Evolutionary conservation across 345 rosid genomes (phyloP).

Genomic region (Salix suchowensis): DNA sequence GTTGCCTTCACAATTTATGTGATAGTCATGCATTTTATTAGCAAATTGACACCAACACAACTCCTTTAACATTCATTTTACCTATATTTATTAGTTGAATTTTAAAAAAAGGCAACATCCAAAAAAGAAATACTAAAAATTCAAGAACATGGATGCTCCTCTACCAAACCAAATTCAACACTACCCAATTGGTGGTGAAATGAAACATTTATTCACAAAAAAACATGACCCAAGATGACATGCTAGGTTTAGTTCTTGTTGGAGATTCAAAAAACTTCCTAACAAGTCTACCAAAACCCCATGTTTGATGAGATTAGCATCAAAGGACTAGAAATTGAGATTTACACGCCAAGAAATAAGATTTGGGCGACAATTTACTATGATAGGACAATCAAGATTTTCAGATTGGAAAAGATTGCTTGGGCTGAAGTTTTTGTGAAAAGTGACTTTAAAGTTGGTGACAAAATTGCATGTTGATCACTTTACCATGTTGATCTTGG

Average conservation of each 20-base stretch:
- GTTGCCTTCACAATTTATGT: too few species aligned
- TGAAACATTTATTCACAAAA: conserved; percentile 1
- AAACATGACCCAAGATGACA: not conserved
- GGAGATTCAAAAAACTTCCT: not conserved
- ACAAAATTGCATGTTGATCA: not conserved
- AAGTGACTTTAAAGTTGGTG: not conserved
- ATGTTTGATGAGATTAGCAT: not conserved
- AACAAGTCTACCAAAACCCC: not conserved
- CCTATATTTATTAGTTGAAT: too few species aligned
- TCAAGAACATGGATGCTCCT: not conserved
- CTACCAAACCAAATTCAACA: not conserved
- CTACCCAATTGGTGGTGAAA: not conserved
- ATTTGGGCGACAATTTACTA: not conserved
- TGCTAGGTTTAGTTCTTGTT: not conserved
- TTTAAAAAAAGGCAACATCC: too few species aligned
- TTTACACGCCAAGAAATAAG: not conserved
- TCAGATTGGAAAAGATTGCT: not conserved
- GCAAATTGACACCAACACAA: too few species aligned
- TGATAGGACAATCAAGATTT: not conserved
- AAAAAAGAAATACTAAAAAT: too few species aligned
- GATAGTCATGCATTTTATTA: too few species aligned
- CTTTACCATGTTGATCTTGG: not conserved
- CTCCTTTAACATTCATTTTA: too few species aligned
- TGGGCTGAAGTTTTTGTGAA: not conserved
- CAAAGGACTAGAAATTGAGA: conserved; percentile 8